Percentiles rank a stretch among this genome's conserved stretches.
Conservation (phyloP, 2,329 filamentous ascomycete genomes). For the Monascus ruber region DNA sequence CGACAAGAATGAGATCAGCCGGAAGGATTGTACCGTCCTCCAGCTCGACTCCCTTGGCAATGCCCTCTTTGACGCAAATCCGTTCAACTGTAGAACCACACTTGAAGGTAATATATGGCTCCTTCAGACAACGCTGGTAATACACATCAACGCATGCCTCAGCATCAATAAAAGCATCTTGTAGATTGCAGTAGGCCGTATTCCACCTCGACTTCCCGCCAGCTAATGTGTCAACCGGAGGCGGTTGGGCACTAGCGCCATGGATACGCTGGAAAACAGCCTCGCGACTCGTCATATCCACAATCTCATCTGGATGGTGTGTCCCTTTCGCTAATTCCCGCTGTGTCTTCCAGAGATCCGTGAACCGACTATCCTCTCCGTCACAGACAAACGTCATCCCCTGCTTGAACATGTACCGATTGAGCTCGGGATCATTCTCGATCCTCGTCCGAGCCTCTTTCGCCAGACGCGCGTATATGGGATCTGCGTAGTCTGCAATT, state of each 20-base stretch:
- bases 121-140: constrained; percentile 10
- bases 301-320: not conserved
- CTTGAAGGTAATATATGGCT: not conserved
- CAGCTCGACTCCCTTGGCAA: constrained; percentile 37
- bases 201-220: not conserved
- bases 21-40: constrained; percentile 35
- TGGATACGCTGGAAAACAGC: constrained; percentile 16
- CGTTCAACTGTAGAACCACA: constrained; percentile 12
- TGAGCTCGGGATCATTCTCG: constrained; percentile 22
- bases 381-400: constrained; percentile 9
- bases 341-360: constrained; percentile 14
- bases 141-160: constrained; percentile 11
- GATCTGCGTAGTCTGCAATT: constrained; percentile 58
- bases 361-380: constrained; percentile 9
- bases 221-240: not conserved
- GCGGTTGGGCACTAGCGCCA: constrained; percentile 7
- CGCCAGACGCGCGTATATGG: constrained; percentile 60
- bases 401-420: constrained; percentile 13
- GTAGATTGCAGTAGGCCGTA: constrained; percentile 3
- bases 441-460: constrained; percentile 53
- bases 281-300: not conserved
- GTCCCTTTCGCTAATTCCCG: constrained; percentile 6
- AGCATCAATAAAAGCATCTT: constrained; percentile 18
- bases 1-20: constrained; percentile 62
- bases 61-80: constrained; percentile 13